These are phyloP conservation scores for Mortierella sp. DNA, from an alignment of 371 early-diverging fungal species.

Conservation along the genomic window DNA sequence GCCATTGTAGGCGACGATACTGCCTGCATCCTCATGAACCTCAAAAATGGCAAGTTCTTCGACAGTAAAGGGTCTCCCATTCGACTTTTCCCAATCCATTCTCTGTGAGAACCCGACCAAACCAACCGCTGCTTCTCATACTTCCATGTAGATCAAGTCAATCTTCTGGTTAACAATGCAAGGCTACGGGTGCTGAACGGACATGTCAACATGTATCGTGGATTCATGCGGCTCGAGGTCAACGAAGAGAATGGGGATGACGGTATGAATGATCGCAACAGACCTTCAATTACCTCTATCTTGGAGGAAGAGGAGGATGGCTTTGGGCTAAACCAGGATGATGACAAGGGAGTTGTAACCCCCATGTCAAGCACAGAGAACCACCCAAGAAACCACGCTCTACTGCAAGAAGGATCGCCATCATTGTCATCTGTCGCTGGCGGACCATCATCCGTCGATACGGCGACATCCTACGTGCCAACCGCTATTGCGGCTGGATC, in stretches of 20 bases:
- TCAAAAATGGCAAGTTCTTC: slow-evolving; percentile 43
- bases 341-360: background rate
- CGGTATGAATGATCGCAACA: background rate
- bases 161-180: slow-evolving; percentile 44
- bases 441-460: slow-evolving; percentile 4
- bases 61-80: too few species aligned
- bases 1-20: slow-evolving; percentile 50
- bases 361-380: background rate
- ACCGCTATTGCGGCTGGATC: slow-evolving; percentile 7
- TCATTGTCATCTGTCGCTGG: background rate
- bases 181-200: slow-evolving; percentile 35
- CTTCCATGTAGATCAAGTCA: slow-evolving; percentile 39
- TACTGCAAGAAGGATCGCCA: background rate
- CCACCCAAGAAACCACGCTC: background rate
- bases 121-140: too few species aligned
- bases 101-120: too few species aligned
- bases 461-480: slow-evolving; percentile 8
- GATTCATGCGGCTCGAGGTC: slow-evolving; percentile 53
- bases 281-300: slow-evolving; percentile 38
- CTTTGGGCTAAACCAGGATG: slow-evolving; percentile 23
- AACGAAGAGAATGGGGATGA: slow-evolving; percentile 30
- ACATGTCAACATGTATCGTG: slow-evolving; percentile 49
- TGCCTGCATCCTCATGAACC: slow-evolving; percentile 44
- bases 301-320: slow-evolving; percentile 29
- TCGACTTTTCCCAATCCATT: too few species aligned